Percentiles rank a stretch among this genome's conserved stretches.
Evolutionary conservation across 148 eudicot genomes (phyloP).

Genomic region (Nepenthes mirabilis): DNA sequence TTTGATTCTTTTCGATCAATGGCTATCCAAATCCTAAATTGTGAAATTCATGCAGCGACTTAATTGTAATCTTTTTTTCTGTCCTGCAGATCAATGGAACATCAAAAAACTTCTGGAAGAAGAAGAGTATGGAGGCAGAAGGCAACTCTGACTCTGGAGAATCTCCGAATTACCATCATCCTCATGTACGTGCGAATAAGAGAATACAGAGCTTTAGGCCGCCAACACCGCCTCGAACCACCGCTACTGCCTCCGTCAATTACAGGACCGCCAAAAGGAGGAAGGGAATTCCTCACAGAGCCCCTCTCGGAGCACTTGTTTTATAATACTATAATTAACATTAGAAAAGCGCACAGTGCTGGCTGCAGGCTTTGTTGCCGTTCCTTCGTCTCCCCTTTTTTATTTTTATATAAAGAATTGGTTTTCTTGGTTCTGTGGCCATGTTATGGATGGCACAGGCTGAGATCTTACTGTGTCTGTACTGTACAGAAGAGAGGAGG

Average conservation of each 20-base stretch:
- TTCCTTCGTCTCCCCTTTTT: not conserved
- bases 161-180: slow-evolving; percentile 7
- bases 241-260: slow-evolving; percentile 4
- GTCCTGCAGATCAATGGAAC: slow-evolving; percentile 20
- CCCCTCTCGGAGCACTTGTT: slow-evolving; percentile 23
- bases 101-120: slow-evolving; percentile 20
- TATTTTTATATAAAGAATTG: not conserved
- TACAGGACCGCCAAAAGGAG: slow-evolving; percentile 20
- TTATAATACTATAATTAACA: slow-evolving; percentile 11
- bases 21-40: not conserved
- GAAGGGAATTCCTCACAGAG: slow-evolving; percentile 29
- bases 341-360: not conserved
- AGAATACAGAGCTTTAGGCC: slow-evolving; percentile 22
- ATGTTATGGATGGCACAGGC: too few species aligned
- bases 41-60: not conserved
- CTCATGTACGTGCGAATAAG: slow-evolving; percentile 2
- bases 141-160: slow-evolving; percentile 16
- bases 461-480: too few species aligned
- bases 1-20: not conserved
- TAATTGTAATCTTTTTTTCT: slow-evolving; percentile 2
- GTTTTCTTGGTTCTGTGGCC: too few species aligned
- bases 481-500: too few species aligned
- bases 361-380: not conserved
- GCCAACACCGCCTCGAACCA: slow-evolving; percentile 19
- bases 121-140: slow-evolving; percentile 2